Evolutionary conservation across 371 early-diverging fungal genomes (phyloP).

Genomic region (Zopfochytrium polystomum): DNA sequence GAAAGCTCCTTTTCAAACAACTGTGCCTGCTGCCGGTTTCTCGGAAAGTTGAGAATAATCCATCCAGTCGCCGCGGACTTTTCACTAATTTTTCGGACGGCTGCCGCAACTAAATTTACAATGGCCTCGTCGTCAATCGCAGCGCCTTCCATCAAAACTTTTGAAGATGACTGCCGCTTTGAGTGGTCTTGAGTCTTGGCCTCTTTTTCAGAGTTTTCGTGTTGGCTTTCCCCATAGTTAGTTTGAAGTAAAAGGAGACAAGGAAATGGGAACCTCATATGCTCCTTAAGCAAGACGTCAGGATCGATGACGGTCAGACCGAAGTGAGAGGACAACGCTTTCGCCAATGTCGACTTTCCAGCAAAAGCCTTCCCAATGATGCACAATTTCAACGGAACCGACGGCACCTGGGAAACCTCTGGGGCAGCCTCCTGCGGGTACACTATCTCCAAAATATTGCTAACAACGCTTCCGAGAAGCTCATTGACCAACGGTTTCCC

Average conservation of each 20-base stretch:
- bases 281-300: slow-evolving; percentile 44
- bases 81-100: slow-evolving; percentile 28
- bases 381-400: slow-evolving; percentile 41
- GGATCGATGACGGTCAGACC: slow-evolving; percentile 32
- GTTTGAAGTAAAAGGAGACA: not conserved
- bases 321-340: slow-evolving; percentile 35
- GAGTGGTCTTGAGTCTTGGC: slow-evolving; percentile 7
- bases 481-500: slow-evolving; percentile 30
- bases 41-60: slow-evolving; percentile 52
- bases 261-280: slow-evolving; percentile 47
- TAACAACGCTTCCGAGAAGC: slow-evolving; percentile 36
- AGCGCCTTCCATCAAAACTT: slow-evolving; percentile 40
- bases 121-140: slow-evolving; percentile 43
- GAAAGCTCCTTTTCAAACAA: slow-evolving; percentile 53
- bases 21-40: slow-evolving; percentile 47
- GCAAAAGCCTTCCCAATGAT: slow-evolving; percentile 50
- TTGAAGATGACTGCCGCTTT: slow-evolving; percentile 3
- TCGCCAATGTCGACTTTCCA: slow-evolving; percentile 48
- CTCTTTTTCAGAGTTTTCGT: not conserved
- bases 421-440: slow-evolving; percentile 35
- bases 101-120: slow-evolving; percentile 43
- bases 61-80: slow-evolving; percentile 35
- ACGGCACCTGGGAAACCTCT: slow-evolving; percentile 35
- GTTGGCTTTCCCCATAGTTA: not conserved
- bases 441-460: slow-evolving; percentile 44